Evolutionary conservation across 2,329 filamentous ascomycete genomes (phyloP).

Genomic region (Stemphylium lycopersici): DNA sequence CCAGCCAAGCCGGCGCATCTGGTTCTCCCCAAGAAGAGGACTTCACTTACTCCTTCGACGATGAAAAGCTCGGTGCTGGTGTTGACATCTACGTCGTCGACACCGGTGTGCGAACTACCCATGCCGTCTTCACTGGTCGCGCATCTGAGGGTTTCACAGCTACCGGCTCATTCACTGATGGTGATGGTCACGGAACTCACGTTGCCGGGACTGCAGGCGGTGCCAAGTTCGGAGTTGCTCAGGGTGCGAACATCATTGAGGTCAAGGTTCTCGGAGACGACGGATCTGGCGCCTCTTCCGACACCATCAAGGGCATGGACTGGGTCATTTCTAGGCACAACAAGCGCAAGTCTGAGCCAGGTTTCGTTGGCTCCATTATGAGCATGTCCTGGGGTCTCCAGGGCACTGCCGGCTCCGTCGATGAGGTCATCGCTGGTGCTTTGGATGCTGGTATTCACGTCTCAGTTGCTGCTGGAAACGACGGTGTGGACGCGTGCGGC

Average conservation of each 20-base stretch:
- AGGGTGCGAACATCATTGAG: conserved; percentile 55
- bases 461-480: conserved; percentile 56
- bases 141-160: conserved; percentile 51
- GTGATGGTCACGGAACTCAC: conserved; percentile 58
- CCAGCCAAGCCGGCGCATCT: conserved; percentile 43
- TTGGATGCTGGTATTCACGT: conserved; percentile 51
- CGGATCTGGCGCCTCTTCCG: conserved; percentile 54
- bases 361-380: conserved; percentile 55
- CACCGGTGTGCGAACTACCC: conserved; percentile 55
- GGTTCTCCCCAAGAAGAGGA: conserved; percentile 36
- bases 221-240: conserved; percentile 54
- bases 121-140: conserved; percentile 54
- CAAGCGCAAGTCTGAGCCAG: conserved; percentile 45
- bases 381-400: conserved; percentile 54
- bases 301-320: conserved; percentile 59
- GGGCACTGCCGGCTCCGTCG: conserved; percentile 42
- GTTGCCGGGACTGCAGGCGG: conserved; percentile 55
- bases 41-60: conserved; percentile 52
- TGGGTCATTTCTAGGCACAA: conserved; percentile 55
- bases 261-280: conserved; percentile 59
- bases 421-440: conserved; percentile 46
- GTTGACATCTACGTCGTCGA: conserved; percentile 60
- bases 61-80: conserved; percentile 47
- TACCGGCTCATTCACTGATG: conserved; percentile 43
- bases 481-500: conserved; percentile 49